phyloP scores from a whole-genome alignment of 352 stramenopile genomes.

The Pythium phragmitis region DNA sequence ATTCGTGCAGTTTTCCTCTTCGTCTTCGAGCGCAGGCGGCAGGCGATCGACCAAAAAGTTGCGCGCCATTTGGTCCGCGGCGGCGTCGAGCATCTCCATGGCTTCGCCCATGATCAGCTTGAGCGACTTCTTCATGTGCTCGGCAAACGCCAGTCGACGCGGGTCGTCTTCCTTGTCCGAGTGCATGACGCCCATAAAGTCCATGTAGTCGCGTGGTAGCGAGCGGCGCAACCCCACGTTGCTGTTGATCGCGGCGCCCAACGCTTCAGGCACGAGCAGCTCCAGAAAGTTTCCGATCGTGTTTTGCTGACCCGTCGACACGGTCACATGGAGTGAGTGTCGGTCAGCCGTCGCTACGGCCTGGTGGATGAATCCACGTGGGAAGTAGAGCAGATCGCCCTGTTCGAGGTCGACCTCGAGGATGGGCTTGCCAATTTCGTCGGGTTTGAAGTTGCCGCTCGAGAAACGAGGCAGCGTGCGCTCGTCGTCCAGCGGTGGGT shows the following conservation, averaged over 20 bases:
- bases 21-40: constrained; percentile 66
- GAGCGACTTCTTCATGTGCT: constrained; percentile 55
- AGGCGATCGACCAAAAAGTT: constrained; percentile 80
- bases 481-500: constrained; percentile 55
- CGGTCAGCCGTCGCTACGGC: constrained; percentile 54
- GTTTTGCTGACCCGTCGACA: constrained; percentile 89
- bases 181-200: constrained; percentile 89
- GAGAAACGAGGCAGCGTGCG: constrained; percentile 61
- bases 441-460: constrained; percentile 73
- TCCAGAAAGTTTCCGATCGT: constrained; percentile 77
- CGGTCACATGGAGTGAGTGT: constrained; percentile 86
- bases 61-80: constrained; percentile 80
- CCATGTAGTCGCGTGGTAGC: constrained; percentile 83
- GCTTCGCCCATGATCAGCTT: constrained; percentile 61
- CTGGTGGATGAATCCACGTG: constrained; percentile 89
- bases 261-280: constrained; percentile 55
- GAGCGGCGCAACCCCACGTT: constrained; percentile 66
- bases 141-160: constrained; percentile 44
- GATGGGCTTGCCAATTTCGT: constrained; percentile 74
- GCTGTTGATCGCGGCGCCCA: constrained; percentile 53
- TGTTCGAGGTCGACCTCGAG: constrained; percentile 81
- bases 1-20: constrained; percentile 79
- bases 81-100: constrained; percentile 71
- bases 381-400: constrained; percentile 91
- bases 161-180: constrained; percentile 58